phyloP scores from a whole-genome alignment of 2,329 filamentous ascomycete genomes.

The Alternaria infectoria region DNA sequence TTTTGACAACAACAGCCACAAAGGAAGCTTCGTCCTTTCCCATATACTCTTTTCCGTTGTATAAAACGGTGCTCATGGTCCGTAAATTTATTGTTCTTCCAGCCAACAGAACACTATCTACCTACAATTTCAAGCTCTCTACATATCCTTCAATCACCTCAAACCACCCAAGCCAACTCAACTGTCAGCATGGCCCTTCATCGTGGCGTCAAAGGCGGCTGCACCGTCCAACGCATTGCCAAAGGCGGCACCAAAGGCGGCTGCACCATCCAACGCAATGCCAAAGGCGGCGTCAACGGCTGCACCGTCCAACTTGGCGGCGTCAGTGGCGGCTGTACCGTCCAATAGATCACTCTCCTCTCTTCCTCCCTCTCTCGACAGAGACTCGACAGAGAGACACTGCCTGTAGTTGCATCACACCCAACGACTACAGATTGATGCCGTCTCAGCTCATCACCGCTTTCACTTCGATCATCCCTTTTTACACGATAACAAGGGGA shows the following conservation, averaged over 20 bases:
- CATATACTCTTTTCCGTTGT: neutral
- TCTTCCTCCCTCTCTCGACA: neutral
- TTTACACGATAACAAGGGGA: neutral
- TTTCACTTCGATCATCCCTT: neutral
- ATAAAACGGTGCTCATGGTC: conserved; percentile 17
- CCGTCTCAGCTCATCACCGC: neutral
- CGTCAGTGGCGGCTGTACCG: neutral
- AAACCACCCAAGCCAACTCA: conserved; percentile 8
- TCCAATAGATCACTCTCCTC: neutral
- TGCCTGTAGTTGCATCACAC: neutral
- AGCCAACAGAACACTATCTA: conserved; percentile 24
- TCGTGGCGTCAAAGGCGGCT: neutral
- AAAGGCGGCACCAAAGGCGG: neutral
- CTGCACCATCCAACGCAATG: neutral
- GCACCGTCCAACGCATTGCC: conserved; percentile 10
- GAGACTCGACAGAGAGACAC: neutral
- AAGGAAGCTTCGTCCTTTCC: neutral
- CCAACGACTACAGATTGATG: neutral
- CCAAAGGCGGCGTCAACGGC: no score
- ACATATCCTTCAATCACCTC: conserved; percentile 15
- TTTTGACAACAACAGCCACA: neutral
- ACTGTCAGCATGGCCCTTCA: conserved; percentile 22
- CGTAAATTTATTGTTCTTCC: neutral
- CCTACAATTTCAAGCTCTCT: conserved; percentile 12
- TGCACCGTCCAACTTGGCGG: conserved; percentile 4